Conservation (phyloP, 2,329 filamentous ascomycete species). For the Fusarium falciforme region DNA sequence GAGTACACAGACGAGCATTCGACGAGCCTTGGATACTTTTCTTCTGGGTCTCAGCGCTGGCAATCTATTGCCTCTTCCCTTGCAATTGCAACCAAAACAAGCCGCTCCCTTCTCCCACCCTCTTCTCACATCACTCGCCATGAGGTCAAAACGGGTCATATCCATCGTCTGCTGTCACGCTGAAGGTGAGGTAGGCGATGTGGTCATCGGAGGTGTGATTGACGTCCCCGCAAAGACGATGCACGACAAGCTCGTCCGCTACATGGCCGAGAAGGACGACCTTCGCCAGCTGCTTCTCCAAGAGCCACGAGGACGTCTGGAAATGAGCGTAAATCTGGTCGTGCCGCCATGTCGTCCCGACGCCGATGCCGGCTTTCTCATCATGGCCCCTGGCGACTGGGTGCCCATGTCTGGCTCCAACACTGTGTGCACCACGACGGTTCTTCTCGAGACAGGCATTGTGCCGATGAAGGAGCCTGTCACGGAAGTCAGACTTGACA, state of each 20-base stretch:
- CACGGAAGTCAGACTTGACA: slow-evolving; percentile 55
- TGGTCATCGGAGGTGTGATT: slow-evolving; percentile 59
- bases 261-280: slow-evolving; percentile 52
- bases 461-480: slow-evolving; percentile 57
- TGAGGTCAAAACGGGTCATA: slow-evolving; percentile 25
- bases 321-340: slow-evolving; percentile 54
- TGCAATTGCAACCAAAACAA: neutral
- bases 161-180: slow-evolving; percentile 50
- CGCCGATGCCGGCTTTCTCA: slow-evolving; percentile 59
- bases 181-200: slow-evolving; percentile 59
- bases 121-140: neutral
- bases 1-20: neutral
- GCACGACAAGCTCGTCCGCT: slow-evolving; percentile 59
- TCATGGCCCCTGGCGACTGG: slow-evolving; percentile 60
- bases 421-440: slow-evolving; percentile 56
- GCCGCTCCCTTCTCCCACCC: neutral
- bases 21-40: neutral
- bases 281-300: slow-evolving; percentile 55
- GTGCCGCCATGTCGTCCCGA: slow-evolving; percentile 56
- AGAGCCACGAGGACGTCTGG: slow-evolving; percentile 55
- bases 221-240: slow-evolving; percentile 57
- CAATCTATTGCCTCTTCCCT: neutral
- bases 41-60: neutral
- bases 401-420: slow-evolving; percentile 56
- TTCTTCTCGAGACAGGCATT: slow-evolving; percentile 60